Conservation (phyloP, 116 monocot genomes). For the Cymodocea nodosa region DNA sequence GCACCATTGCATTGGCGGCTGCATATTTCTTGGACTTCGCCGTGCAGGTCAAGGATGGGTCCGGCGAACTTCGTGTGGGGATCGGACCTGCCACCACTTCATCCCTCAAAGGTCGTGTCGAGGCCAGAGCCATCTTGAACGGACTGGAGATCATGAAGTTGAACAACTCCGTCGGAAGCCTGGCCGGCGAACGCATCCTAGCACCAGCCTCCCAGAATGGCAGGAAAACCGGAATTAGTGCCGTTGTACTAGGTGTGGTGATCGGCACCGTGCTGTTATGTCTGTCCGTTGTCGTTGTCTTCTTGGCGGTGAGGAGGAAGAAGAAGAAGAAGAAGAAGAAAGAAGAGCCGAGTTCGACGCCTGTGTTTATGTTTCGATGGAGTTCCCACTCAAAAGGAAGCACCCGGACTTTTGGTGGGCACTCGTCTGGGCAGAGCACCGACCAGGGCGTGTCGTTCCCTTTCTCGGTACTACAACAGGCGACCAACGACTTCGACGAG, state of each 20-base stretch:
- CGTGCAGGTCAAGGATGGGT: slow-evolving; percentile 16
- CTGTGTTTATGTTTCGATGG: slow-evolving; percentile 18
- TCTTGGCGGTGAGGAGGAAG: slow-evolving; percentile 16
- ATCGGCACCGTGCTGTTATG: slow-evolving; percentile 12
- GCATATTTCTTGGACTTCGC: slow-evolving; percentile 35
- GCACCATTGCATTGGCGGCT: slow-evolving; percentile 16
- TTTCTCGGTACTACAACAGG: slow-evolving; percentile 35
- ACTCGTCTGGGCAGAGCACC: slow-evolving; percentile 12
- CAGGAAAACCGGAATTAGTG: slow-evolving; percentile 20
- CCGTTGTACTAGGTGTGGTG: slow-evolving; percentile 24
- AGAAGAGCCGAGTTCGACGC: slow-evolving; percentile 27
- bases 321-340: slow-evolving; percentile 19
- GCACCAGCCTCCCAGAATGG: not conserved
- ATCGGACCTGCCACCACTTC: slow-evolving; percentile 37
- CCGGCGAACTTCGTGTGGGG: slow-evolving; percentile 23
- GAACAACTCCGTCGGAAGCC: slow-evolving; percentile 18
- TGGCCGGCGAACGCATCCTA: slow-evolving; percentile 10
- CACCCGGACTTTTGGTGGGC: slow-evolving; percentile 22
- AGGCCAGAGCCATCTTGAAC: slow-evolving; percentile 39
- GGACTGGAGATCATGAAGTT: slow-evolving; percentile 66
- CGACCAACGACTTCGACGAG: slow-evolving; percentile 61
- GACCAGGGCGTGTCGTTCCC: slow-evolving; percentile 32
- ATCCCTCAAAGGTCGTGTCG: not conserved
- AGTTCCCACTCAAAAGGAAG: slow-evolving; percentile 28
- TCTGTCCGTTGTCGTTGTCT: slow-evolving; percentile 14